These are phyloP conservation scores for Podaxis sp. DNA, from an alignment of 768 basidiomycete species.

Conservation along the genomic window DNA sequence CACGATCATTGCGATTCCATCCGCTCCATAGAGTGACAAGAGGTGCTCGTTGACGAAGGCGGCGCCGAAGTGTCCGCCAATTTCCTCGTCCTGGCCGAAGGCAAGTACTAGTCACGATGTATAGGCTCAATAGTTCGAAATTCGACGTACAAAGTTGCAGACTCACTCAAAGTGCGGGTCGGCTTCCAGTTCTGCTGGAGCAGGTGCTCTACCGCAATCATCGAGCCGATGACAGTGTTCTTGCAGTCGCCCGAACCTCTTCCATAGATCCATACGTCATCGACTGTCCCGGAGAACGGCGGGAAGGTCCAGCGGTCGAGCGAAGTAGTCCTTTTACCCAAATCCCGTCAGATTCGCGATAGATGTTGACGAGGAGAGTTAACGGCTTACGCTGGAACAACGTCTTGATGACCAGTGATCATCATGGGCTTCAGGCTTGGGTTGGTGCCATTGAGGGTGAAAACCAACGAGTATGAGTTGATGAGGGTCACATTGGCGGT, in stretches of 20 bases:
- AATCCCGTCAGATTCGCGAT: not conserved
- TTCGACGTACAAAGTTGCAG: not conserved
- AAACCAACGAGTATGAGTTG: conserved; percentile 26
- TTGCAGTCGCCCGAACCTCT: conserved; percentile 31
- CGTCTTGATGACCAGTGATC: conserved; percentile 31
- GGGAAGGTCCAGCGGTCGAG: conserved; percentile 29
- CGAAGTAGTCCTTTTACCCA: conserved; percentile 20
- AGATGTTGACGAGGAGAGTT: no score
- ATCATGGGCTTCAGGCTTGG: conserved; percentile 25
- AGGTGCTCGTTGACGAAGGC: conserved; percentile 24
- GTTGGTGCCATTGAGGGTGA: conserved; percentile 23
- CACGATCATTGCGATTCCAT: conserved; percentile 32
- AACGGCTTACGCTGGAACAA: conserved; percentile 22
- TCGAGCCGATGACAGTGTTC: conserved; percentile 28
- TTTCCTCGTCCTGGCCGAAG: conserved; percentile 34
- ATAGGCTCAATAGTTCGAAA: not conserved
- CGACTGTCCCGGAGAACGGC: conserved; percentile 26
- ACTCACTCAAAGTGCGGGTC: conserved; percentile 23
- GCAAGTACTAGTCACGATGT: conserved; percentile 22
- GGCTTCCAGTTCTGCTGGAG: conserved; percentile 24
- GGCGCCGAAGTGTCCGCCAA: conserved; percentile 29
- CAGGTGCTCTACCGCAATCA: conserved; percentile 29
- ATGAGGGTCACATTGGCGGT: conserved; percentile 22
- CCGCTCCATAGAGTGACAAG: conserved; percentile 22
- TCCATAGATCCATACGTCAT: conserved; percentile 30